Conservation (phyloP, 257 asterid genomes). For the Vinca minor region DNA sequence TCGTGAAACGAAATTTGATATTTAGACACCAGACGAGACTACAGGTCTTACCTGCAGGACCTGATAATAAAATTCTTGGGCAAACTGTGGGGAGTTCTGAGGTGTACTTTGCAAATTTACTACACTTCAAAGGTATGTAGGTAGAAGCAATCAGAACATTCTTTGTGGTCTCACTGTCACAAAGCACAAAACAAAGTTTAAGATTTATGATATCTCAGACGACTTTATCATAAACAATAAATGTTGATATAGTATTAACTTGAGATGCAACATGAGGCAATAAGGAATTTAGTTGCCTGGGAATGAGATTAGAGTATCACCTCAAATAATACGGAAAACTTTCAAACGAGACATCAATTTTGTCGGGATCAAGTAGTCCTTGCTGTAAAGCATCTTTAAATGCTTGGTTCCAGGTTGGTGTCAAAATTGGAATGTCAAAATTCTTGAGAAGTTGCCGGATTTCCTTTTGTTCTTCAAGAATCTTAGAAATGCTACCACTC, state of each 20-base stretch:
- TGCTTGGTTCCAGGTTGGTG: constrained; percentile 59
- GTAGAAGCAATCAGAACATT: constrained; percentile 69
- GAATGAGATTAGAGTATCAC: constrained; percentile 25
- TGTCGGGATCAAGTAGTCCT: constrained; percentile 49
- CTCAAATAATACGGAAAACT: constrained; percentile 80
- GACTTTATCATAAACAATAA: not conserved
- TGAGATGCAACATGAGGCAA: not conserved
- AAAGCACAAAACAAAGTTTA: constrained; percentile 7
- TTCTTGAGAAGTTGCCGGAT: constrained; percentile 41
- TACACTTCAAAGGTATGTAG: constrained; percentile 55
- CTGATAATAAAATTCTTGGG: constrained; percentile 75
- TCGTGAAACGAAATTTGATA: not conserved
- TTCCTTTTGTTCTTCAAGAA: constrained; percentile 47
- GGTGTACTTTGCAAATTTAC: constrained; percentile 39
- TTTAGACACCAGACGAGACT: not conserved
- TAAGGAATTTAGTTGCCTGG: not conserved
- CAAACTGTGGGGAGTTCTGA: constrained; percentile 62
- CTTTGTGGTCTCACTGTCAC: constrained; percentile 69
- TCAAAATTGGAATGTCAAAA: constrained; percentile 41
- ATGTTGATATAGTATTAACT: not conserved
- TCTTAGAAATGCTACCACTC: constrained; percentile 40
- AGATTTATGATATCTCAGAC: too few relatives aligned
- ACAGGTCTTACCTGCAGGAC: constrained; percentile 63
- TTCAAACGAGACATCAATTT: constrained; percentile 63
- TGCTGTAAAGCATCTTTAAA: constrained; percentile 60